Conservation (phyloP, 768 basidiomycete species). For the Boletus eberwhitei region DNA sequence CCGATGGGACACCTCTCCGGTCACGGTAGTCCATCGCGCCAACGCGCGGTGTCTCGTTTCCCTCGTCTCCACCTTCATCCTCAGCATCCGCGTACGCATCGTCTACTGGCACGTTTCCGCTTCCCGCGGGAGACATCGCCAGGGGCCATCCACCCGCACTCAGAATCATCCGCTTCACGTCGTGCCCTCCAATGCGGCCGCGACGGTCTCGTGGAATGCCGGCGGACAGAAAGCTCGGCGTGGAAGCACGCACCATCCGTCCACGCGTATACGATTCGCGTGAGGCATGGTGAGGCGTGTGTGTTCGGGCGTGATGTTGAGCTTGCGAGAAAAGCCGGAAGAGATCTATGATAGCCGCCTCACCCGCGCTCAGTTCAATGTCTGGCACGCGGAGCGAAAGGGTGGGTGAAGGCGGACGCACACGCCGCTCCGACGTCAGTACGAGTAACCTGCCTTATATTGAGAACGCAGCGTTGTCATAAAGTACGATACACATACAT, state of each 20-base stretch:
- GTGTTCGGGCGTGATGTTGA: constrained; percentile 34
- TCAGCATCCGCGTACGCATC: constrained; percentile 34
- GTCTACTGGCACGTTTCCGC: constrained; percentile 8
- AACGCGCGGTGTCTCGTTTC: constrained; percentile 54
- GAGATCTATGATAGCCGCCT: constrained; percentile 66
- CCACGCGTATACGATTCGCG: constrained; percentile 27
- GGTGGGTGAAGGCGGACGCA: constrained; percentile 53
- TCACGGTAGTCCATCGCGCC: constrained; percentile 41
- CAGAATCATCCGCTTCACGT: constrained; percentile 29
- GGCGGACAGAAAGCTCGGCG: constrained; percentile 70
- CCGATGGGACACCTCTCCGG: not conserved
- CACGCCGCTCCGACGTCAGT: constrained; percentile 65
- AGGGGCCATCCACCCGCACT: constrained; percentile 24
- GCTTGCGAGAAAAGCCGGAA: constrained; percentile 60
- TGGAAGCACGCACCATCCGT: constrained; percentile 26
- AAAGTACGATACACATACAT: constrained; percentile 49
- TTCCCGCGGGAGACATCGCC: constrained; percentile 8
- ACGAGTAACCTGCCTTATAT: constrained; percentile 59
- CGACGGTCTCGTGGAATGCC: constrained; percentile 74
- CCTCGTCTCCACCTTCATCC: constrained; percentile 42
- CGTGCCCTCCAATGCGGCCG: constrained; percentile 59
- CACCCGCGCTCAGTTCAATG: constrained; percentile 57
- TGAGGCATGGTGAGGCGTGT: constrained; percentile 26
- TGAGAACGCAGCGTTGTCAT: constrained; percentile 1
- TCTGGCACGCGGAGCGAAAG: constrained; percentile 50